These are phyloP conservation scores for Pneumocystis sp. DNA, from an alignment of 1,139 yeast genomes.

Conservation along the genomic window DNA sequence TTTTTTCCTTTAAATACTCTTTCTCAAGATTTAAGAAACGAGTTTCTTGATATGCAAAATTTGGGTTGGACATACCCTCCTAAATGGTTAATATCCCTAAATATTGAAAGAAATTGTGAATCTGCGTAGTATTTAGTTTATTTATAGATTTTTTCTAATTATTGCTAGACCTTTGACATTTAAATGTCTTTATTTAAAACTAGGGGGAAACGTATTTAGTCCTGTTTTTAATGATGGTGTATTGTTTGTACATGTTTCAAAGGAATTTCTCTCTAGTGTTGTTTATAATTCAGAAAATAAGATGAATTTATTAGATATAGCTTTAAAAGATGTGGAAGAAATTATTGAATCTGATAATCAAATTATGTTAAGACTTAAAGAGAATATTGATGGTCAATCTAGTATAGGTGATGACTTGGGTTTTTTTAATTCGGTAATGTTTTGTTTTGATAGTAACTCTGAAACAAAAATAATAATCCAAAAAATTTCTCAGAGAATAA, in stretches of 20 bases:
- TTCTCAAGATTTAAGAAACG: background rate
- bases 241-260: background rate
- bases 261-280: background rate
- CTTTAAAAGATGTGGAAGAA: background rate
- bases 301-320: background rate
- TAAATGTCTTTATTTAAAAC: background rate
- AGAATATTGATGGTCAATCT: background rate
- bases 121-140: background rate
- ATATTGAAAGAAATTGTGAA: background rate
- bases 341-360: background rate
- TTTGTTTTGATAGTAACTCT: background rate
- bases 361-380: background rate
- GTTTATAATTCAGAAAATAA: background rate
- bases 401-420: background rate
- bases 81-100: background rate
- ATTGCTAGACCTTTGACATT: background rate
- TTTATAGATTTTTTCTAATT: background rate
- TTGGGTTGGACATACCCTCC: background rate
- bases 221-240: background rate
- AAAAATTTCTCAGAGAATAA: background rate
- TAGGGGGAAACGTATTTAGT: background rate
- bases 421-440: background rate
- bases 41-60: background rate
- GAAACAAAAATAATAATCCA: background rate
- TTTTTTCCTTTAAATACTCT: background rate